These are phyloP conservation scores for Intubia oerlemansii DNA, from an alignment of 2,329 filamentous ascomycete genomes.

Conservation along the genomic window DNA sequence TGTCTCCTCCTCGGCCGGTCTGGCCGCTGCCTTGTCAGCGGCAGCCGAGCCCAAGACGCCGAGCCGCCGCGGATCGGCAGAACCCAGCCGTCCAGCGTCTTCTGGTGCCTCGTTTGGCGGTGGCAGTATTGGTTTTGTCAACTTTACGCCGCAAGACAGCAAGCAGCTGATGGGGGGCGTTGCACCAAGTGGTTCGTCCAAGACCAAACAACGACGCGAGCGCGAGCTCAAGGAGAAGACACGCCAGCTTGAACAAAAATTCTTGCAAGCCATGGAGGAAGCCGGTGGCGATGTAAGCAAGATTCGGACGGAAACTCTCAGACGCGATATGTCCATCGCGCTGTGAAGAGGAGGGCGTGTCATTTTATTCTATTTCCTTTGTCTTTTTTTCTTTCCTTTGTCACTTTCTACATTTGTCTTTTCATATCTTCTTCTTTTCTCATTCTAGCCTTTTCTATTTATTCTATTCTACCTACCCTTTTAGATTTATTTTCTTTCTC, in stretches of 20 bases:
- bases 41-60: constrained; percentile 3
- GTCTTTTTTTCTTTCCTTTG: background rate
- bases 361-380: background rate
- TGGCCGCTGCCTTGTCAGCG: too few species aligned
- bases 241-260: too few species aligned
- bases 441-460: too few species aligned
- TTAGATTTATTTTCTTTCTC: too few species aligned
- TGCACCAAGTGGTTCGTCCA: constrained; percentile 73
- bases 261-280: constrained; percentile 38
- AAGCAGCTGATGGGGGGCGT: constrained; percentile 69
- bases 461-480: too few species aligned
- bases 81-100: constrained; percentile 1
- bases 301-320: background rate
- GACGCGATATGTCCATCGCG: background rate
- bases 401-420: too few species aligned
- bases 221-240: constrained; percentile 68
- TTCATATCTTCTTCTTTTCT: too few species aligned
- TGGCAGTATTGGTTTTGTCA: constrained; percentile 47
- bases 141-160: constrained; percentile 69
- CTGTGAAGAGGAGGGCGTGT: background rate
- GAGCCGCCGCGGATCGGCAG: constrained; percentile 2
- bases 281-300: constrained; percentile 41
- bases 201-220: constrained; percentile 86
- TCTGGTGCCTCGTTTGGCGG: constrained; percentile 2
- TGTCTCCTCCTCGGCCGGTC: background rate